These are phyloP conservation scores for Colletotrichum gigasporum DNA, from an alignment of 2,329 filamentous ascomycete genomes.

Conservation along the genomic window DNA sequence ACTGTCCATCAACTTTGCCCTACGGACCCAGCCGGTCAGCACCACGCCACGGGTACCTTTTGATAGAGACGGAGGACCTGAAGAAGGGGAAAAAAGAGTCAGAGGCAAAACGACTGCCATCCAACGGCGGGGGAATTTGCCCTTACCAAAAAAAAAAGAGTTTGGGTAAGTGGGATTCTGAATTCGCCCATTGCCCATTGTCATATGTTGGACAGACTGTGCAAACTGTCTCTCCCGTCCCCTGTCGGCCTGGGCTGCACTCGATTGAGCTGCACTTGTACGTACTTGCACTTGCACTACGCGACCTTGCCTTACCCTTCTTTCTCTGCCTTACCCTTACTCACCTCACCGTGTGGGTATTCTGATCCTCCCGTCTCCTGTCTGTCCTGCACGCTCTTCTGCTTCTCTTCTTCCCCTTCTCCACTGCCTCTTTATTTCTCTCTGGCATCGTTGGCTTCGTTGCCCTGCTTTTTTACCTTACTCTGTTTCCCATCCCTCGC, in stretches of 20 bases:
- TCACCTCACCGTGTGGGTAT: no score
- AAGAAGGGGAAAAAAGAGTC: not conserved
- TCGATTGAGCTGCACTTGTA: no score
- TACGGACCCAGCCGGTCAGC: not conserved
- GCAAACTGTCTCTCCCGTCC: not conserved
- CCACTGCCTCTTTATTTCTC: not conserved
- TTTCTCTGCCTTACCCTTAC: no score
- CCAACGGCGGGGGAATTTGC: no score
- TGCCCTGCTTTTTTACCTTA: no score
- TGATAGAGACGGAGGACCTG: not conserved
- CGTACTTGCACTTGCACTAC: no score
- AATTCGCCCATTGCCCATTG: not conserved
- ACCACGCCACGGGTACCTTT: no score
- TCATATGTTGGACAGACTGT: conserved; percentile 10
- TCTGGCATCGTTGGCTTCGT: no score
- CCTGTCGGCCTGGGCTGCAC: not conserved
- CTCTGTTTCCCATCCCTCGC: not conserved
- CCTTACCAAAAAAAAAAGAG: not conserved
- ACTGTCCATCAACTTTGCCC: not conserved
- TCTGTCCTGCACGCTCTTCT: no score
- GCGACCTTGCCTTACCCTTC: no score
- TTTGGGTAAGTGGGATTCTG: conserved; percentile 10
- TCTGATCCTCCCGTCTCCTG: not conserved
- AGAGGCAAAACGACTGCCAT: not conserved
- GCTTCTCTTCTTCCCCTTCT: not conserved